phyloP scores from a whole-genome alignment of 306 rosid genomes.

The Delonix regia region DNA sequence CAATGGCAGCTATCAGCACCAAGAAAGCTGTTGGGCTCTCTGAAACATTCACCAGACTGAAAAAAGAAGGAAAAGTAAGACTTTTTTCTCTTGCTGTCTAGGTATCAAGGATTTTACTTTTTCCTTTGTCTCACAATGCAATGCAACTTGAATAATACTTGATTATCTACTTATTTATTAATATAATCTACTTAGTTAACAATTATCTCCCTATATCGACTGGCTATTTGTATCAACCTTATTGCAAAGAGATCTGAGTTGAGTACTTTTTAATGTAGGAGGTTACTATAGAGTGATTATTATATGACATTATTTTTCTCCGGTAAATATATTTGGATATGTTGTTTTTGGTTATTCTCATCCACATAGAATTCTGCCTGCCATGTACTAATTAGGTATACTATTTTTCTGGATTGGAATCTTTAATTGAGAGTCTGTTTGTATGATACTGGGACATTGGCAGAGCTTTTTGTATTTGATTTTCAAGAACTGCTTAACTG shows the following conservation, averaged over 20 bases:
- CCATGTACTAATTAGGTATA: background rate
- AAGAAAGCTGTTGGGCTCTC: conserved; percentile 63
- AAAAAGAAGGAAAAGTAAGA: conserved; percentile 66
- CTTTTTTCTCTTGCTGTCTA: conserved; percentile 15
- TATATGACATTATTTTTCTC: background rate
- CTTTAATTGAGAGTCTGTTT: background rate
- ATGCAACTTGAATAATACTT: conserved; percentile 18
- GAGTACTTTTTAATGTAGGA: background rate
- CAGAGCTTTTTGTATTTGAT: background rate
- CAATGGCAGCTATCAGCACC: conserved; percentile 64
- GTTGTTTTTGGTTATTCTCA: background rate
- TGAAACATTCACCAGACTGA: conserved; percentile 71
- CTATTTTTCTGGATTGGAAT: background rate
- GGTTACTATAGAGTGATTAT: background rate
- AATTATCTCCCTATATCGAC: background rate
- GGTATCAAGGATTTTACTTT: background rate
- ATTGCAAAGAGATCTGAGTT: background rate
- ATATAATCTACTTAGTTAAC: background rate
- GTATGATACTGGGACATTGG: background rate
- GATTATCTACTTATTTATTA: background rate
- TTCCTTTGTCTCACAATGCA: conserved; percentile 19
- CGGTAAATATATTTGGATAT: background rate
- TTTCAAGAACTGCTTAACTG: background rate
- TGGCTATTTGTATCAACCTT: background rate
- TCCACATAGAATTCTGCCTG: background rate